phyloP scores from a whole-genome alignment of 805 yeast species.

The Lachancea quebecensis region DNA sequence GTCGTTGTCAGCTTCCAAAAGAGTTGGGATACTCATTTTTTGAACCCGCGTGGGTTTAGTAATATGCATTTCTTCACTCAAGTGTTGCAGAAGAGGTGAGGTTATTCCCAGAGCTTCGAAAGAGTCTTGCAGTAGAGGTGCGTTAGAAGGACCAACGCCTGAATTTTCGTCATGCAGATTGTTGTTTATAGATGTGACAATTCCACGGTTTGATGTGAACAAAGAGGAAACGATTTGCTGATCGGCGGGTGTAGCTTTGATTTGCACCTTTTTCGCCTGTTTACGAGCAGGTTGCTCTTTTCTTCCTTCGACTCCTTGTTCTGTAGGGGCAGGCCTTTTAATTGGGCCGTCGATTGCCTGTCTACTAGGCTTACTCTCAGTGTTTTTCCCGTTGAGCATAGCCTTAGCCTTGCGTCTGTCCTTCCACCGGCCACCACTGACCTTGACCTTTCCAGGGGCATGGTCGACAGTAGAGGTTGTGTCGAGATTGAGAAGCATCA shows the following conservation, averaged over 20 bases:
- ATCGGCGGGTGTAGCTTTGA: not conserved
- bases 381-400: slow-evolving; percentile 40
- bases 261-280: not conserved
- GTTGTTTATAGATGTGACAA: slow-evolving; percentile 30
- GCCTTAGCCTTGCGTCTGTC: slow-evolving; percentile 61
- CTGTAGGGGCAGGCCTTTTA: not conserved
- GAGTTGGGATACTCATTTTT: slow-evolving; percentile 64
- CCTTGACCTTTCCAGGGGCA: slow-evolving; percentile 31
- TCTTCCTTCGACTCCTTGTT: not conserved
- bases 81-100: slow-evolving; percentile 43
- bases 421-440: slow-evolving; percentile 75
- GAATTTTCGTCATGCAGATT: slow-evolving; percentile 34
- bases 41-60: slow-evolving; percentile 82
- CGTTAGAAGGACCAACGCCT: slow-evolving; percentile 62
- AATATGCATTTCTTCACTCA: slow-evolving; percentile 50
- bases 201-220: slow-evolving; percentile 63
- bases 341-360: not conserved
- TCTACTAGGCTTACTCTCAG: slow-evolving; percentile 9
- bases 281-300: not conserved
- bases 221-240: slow-evolving; percentile 74
- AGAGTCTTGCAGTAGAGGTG: slow-evolving; percentile 59
- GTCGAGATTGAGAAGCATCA: slow-evolving; percentile 65
- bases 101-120: slow-evolving; percentile 69
- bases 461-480: slow-evolving; percentile 31
- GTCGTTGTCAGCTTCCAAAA: slow-evolving; percentile 47